Conservation (phyloP, 2,329 filamentous ascomycete genomes). For the Penicillium sp. region DNA sequence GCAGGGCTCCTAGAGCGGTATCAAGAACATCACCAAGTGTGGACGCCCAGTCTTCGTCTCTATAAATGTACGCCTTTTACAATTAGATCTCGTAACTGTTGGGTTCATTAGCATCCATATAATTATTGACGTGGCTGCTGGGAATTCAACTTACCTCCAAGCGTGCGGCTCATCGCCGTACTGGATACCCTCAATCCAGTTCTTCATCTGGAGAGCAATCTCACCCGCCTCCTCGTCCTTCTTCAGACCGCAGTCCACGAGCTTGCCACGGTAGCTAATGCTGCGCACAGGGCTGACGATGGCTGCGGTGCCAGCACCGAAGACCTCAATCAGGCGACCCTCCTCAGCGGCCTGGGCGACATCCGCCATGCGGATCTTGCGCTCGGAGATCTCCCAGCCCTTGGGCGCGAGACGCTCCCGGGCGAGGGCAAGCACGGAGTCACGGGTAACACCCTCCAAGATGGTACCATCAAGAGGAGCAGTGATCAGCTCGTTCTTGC, state of each 20-base stretch:
- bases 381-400: conserved; percentile 86
- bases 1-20: neutral
- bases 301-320: conserved; percentile 90
- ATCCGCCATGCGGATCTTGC: conserved; percentile 90
- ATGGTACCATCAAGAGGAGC: conserved; percentile 96
- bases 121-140: neutral
- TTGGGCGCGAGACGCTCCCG: conserved; percentile 79
- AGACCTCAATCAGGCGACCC: conserved; percentile 87
- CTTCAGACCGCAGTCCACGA: conserved; percentile 81
- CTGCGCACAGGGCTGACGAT: conserved; percentile 88
- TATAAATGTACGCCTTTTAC: neutral
- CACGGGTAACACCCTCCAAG: conserved; percentile 88
- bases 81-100: conserved; percentile 33
- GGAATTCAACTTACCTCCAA: conserved; percentile 70
- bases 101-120: conserved; percentile 14
- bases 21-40: neutral
- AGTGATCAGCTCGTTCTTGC: conserved; percentile 90
- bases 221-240: conserved; percentile 84
- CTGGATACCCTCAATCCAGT: conserved; percentile 94
- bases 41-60: neutral
- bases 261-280: conserved; percentile 83
- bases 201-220: conserved; percentile 83
- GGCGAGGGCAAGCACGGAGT: conserved; percentile 85
- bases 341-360: conserved; percentile 79
- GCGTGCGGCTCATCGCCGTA: conserved; percentile 90